phyloP scores from a whole-genome alignment of 2,329 filamentous ascomycete species.

The Cladosporium austrohemisphaericum region DNA sequence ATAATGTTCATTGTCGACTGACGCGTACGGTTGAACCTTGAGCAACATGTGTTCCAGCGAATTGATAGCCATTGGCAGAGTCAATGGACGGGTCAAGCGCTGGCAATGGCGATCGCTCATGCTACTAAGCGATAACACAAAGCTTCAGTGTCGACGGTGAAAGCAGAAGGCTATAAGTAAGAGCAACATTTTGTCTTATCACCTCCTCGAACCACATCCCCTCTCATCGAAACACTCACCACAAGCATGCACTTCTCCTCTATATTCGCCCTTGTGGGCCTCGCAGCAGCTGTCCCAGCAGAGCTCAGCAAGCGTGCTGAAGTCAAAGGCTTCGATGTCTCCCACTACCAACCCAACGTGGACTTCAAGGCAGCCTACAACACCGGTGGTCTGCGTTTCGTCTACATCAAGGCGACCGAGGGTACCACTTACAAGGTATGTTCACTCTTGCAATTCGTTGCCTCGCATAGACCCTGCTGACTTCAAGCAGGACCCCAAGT shows the following conservation, averaged over 20 bases:
- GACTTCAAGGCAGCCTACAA: constrained; percentile 33
- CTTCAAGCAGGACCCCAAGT: constrained; percentile 33
- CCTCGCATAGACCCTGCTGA: too few species aligned
- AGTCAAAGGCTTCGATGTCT: constrained; percentile 36
- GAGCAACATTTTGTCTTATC: too few species aligned
- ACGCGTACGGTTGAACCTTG: not conserved
- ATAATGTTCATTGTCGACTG: too few species aligned
- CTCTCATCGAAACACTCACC: too few species aligned
- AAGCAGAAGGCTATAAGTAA: too few species aligned
- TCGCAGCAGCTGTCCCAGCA: constrained; percentile 13
- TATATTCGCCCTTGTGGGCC: constrained; percentile 5
- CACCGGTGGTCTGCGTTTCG: constrained; percentile 30
- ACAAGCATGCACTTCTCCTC: not conserved
- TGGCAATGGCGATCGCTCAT: too few species aligned
- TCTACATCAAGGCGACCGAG: constrained; percentile 32
- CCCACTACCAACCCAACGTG: constrained; percentile 32
- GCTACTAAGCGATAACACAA: too few species aligned
- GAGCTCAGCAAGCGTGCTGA: constrained; percentile 15
- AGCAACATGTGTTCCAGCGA: not conserved
- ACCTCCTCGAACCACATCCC: too few species aligned
- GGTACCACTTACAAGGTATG: constrained; percentile 19
- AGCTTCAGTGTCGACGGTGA: too few species aligned
- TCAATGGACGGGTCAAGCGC: too few species aligned
- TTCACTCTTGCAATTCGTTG: too few species aligned
- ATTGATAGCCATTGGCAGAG: not conserved